A percentile compares a stretch with the other conserved stretches of the same genome.
phyloP scores from a whole-genome alignment of 2,329 filamentous ascomycete species.

The Penicillium sp. region DNA sequence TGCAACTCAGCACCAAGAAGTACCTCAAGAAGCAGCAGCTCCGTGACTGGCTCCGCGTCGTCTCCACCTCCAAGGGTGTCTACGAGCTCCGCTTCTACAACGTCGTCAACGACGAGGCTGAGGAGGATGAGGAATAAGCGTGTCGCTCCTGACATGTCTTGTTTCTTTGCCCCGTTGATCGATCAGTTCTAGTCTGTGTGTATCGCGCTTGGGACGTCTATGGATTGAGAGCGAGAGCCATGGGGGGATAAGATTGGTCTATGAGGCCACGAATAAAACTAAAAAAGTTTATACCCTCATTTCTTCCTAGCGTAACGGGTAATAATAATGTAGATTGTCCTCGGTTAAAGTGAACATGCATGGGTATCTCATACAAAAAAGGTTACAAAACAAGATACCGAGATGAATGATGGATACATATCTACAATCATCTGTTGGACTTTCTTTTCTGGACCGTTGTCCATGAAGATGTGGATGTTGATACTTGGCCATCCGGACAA shows the following conservation, averaged over 20 bases:
- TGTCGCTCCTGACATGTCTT: conserved; percentile 16
- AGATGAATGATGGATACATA: neutral
- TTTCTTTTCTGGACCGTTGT: neutral
- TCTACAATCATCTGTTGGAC: neutral
- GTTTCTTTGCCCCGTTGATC: conserved; percentile 11
- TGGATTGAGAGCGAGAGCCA: conserved; percentile 15
- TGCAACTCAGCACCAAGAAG: conserved; percentile 83
- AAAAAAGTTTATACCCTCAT: conserved; percentile 24
- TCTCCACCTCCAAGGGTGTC: conserved; percentile 95
- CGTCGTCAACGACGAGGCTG: conserved; percentile 96
- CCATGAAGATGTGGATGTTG: neutral
- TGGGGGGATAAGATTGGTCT: conserved; percentile 24
- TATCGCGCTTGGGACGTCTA: conserved; percentile 9
- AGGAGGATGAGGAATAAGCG: conserved; percentile 96
- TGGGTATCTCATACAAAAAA: neutral
- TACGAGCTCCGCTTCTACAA: conserved; percentile 99
- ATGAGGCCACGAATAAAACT: conserved; percentile 22
- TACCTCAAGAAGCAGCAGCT: conserved; percentile 99
- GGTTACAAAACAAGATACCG: neutral
- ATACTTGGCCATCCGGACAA: conserved; percentile 24
- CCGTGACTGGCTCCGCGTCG: conserved; percentile 98
- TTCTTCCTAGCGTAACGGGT: neutral
- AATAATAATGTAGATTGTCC: neutral
- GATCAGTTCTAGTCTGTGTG: conserved; percentile 14
- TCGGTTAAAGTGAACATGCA: neutral